Evolutionary conservation across 2,329 filamentous ascomycete species (phyloP).

Genomic region (Hypoxylon sp.): DNA sequence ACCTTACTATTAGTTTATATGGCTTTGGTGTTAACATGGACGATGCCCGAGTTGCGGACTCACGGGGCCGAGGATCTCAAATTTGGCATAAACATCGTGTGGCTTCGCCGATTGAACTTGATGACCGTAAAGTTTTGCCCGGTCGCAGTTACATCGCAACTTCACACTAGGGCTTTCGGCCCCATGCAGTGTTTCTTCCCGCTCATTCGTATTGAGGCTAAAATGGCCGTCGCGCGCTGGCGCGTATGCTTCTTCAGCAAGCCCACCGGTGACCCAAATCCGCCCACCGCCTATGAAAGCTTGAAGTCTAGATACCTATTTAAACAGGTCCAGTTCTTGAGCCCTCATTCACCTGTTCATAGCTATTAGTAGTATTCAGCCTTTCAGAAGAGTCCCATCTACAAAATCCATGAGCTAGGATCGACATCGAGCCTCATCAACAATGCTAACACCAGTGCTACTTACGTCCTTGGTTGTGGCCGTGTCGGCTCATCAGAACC

Average conservation of each 20-base stretch:
- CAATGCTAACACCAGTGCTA: conserved; percentile 50
- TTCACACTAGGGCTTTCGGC: conserved; percentile 11
- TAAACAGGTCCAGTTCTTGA: too few species aligned
- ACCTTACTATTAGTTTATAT: neutral
- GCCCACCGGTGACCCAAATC: conserved; percentile 2
- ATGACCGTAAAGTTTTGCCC: conserved; percentile 4
- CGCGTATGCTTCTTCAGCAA: neutral
- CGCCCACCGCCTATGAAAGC: neutral
- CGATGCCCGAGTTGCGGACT: conserved; percentile 1
- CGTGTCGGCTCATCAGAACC: conserved; percentile 58
- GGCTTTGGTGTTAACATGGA: neutral
- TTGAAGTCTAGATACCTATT: too few species aligned
- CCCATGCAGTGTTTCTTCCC: conserved; percentile 25
- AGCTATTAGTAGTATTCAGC: neutral
- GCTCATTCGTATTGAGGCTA: conserved; percentile 33
- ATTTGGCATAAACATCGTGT: conserved; percentile 16
- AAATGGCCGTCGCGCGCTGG: conserved; percentile 13
- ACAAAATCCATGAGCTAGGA: neutral
- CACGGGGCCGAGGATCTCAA: conserved; percentile 15
- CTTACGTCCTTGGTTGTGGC: conserved; percentile 48
- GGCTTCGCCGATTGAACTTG: neutral
- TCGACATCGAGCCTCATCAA: conserved; percentile 20
- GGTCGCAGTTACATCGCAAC: conserved; percentile 11
- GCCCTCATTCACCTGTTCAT: neutral
- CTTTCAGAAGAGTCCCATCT: neutral